Evolutionary conservation across 1,139 yeast genomes (phyloP), one percentile per base, ranked within the genome.

Genomic region (Williopsis jadinii): DNA sequence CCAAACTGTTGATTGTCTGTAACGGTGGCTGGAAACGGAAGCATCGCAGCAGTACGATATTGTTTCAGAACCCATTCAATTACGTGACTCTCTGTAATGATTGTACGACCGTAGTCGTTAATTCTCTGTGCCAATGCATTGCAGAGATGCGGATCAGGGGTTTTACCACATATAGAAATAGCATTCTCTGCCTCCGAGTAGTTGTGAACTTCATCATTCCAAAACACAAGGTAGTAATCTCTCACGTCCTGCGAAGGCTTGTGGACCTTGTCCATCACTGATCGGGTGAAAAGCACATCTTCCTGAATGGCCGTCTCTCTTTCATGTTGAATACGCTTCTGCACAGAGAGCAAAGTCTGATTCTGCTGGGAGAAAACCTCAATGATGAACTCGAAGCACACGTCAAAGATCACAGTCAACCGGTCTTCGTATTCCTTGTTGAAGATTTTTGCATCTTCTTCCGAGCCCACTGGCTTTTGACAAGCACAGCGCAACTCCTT

Each of bases 191-290:
- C 61, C 44, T 64, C 65, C 2, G 70, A 66, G 49, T 71, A 72
- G 52, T 77, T 73, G 55, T 84, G 92, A 48, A 67, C 69, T 54
- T 84, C 92, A 54, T 84, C 94, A 56, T 84, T 84, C 83, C 88
- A 84, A 15, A 83, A 63, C 19, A 80, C 58, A 13, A 51, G 38
- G 30, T 80, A 66, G 37, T 66, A 62, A 66, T 75, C 44, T 35
- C 47, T 30, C 48, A 54, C 8, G 58, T 59, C 24, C 13, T 34
- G 19, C n/a, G 26, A 10, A 3, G 43, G 37, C 3, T 14, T 26
- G 5, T 30, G 32, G 28, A 37, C 34, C 29, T 39, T 34, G 9
- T 33, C 35, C 34, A 38, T 38, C 3, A 47, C 47, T 3, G 34
- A 12, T 11, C 37, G 32, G 3, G 40, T 38, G 8, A 13, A 12